Base-by-base conservation (phyloP, 1,284 basidiomycete genomes). In the Puccinia horiana region DNA sequence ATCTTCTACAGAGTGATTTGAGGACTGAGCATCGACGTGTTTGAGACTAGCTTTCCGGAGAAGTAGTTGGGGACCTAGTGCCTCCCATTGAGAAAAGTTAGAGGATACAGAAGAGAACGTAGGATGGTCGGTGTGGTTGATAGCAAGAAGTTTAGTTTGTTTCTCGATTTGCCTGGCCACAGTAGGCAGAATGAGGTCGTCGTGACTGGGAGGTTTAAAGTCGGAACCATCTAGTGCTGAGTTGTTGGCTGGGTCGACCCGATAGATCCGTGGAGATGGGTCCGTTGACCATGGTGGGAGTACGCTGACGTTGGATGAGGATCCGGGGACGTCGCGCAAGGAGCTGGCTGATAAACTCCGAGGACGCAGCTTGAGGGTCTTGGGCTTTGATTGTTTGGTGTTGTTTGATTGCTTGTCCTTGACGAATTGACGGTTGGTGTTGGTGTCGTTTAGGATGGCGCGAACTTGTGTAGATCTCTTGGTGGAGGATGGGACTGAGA, bases 101-200 rank as follows among this genome's bases (percentile, higher is more conserved):
- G 52, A 56, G 49, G 32, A 37, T 16, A 76, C 49, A 26, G 70
- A 20, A 6, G 70, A 52, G 70, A 47, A 73, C 8, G 70, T 54
- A 16, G 70, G 70, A 29, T 69, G 65, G 29, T 54, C 42, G 18
- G 52, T 42, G n/a, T 26, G 54, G 18, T n/a, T 61, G 40, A 76
- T 11, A 12, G 26, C 1, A 5, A 74, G 18, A 3, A 81, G 52
- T 44, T 61, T 61, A 23, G 26, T 42, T 29, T 69, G 70, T 73
- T 58, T 61, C 54, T 81, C 80, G 26, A 81, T 52, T 44, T 81
- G 80, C 6, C 80, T 32, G n/a, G 80, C 80, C 23, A 81, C 72
- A 14, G 80, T 65, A 18, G 80, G 80, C 29, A 81, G 42, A n/a
- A 81, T 75, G 8, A 81, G 42, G 29, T 81, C 80, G 73, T 81